Evolutionary conservation across 768 basidiomycete genomes (phyloP), one percentile per base, ranked within the genome.

Genomic region (Suillus paluster): DNA sequence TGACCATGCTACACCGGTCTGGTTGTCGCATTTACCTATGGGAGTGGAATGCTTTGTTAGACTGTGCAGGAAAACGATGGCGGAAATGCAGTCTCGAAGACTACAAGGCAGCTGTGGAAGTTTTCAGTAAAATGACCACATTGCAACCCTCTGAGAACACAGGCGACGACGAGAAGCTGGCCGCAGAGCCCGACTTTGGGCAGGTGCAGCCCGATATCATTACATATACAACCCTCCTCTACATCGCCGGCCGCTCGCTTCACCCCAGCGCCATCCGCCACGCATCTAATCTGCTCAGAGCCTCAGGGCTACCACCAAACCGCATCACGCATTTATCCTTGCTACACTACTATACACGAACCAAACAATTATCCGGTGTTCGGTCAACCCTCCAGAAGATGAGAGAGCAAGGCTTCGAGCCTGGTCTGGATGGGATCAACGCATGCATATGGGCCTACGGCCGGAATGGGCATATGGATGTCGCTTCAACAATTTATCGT

Each of bases 21-120:
- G 87, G 85, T 14, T 88, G 86, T 25, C 75, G 59, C 12, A 71
- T 92, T 36, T 78, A 83, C 64, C 67, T 77, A n/a, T 86, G 85
- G 80, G 85, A 92, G 71, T 94, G 92, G 90, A 94, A 93, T 70
- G 78, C 84, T 9, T 80, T 94, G 49, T 83, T 94, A 62, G 82
- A 89, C 66, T 81, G 79, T 68, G 86, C 88, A 1, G 91, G 86
- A 17, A 83, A 81, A 62, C 89, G 90, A 4, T 86, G 82, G 77
- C 82, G 90, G 60, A 86, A 82, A 70, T 84, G 85, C 45, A 74
- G 78, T 30, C 63, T 77, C 55, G 81, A 81, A 61, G 86, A 91
- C 63, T 89, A 88, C 74, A 79, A 82, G 60, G 77, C 79, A 33
- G 82, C 90, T 19, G 75, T 92, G 62, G 81, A 80, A 59, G 79